Evolutionary conservation across 2,329 filamentous ascomycete species (phyloP).

Genomic region (Venturia pyrina): DNA sequence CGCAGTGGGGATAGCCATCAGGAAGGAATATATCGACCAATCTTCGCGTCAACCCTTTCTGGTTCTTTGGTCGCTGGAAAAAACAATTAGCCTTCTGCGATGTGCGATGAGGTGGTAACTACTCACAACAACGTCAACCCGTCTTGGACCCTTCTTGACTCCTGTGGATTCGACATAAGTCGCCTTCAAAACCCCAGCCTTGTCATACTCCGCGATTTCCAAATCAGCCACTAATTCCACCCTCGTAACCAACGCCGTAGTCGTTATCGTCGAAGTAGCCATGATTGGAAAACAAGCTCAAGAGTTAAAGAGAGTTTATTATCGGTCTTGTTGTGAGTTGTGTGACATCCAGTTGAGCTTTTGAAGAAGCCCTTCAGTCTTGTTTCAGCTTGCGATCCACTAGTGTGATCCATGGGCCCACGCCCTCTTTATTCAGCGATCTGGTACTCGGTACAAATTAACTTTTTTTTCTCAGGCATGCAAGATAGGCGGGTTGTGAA

Average conservation of each 20-base stretch:
- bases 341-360: not conserved
- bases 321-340: not conserved
- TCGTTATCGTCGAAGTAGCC: not conserved
- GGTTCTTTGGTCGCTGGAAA: not conserved
- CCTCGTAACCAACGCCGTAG: not conserved
- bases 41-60: not conserved
- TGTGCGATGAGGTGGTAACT: not conserved
- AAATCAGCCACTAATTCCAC: not conserved
- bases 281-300: not conserved
- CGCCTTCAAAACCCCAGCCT: not conserved
- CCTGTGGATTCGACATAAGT: not conserved
- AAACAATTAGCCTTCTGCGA: not conserved
- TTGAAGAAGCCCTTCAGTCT: slow-evolving; percentile 3
- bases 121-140: not conserved
- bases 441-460: not conserved
- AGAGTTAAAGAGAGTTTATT: not conserved
- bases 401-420: not conserved
- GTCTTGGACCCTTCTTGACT: not conserved
- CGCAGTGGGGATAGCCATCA: not conserved
- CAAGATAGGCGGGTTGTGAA: not conserved
- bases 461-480: not conserved
- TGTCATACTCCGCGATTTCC: not conserved
- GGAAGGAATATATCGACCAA: not conserved
- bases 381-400: not conserved
- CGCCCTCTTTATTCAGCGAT: not conserved